Percentiles rank a stretch among this genome's conserved stretches.
phyloP scores from a whole-genome alignment of 805 yeast species.

The Saccharomycopsis sp. region DNA sequence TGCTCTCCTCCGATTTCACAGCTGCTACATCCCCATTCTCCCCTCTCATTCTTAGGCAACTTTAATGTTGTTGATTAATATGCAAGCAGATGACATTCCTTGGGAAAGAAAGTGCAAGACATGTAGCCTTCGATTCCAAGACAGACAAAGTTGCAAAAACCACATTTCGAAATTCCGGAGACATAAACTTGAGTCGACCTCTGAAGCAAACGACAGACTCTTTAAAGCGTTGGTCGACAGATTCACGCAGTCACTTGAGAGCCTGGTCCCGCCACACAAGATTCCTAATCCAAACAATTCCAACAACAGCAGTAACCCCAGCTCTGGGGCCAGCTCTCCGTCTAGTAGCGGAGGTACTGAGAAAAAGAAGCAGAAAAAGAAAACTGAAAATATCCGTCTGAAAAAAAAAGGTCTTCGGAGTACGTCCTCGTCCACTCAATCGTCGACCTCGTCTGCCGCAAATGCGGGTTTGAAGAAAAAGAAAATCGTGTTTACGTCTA shows the following conservation, averaged over 20 bases:
- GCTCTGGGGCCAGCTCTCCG: background rate
- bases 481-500: constrained; percentile 10
- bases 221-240: constrained; percentile 7
- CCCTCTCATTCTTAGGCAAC: background rate
- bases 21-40: background rate
- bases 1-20: background rate
- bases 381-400: background rate
- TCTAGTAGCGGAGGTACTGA: background rate
- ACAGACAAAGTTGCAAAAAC: constrained; percentile 1
- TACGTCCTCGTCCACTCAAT: background rate
- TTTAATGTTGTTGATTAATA: constrained; percentile 7
- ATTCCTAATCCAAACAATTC: background rate
- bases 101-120: constrained; percentile 19
- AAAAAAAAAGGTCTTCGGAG: background rate
- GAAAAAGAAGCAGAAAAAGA: background rate
- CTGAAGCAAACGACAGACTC: constrained; percentile 15
- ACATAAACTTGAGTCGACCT: constrained; percentile 12
- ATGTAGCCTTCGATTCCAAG: constrained; percentile 9
- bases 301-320: background rate
- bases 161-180: constrained; percentile 3
- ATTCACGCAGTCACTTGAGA: constrained; percentile 6
- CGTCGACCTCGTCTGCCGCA: background rate
- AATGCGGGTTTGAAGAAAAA: background rate
- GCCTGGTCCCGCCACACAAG: background rate
- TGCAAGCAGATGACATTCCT: constrained; percentile 6